phyloP scores from a whole-genome alignment of 495 filamentous ascomycete genomes.

The Xylaria grammica region DNA sequence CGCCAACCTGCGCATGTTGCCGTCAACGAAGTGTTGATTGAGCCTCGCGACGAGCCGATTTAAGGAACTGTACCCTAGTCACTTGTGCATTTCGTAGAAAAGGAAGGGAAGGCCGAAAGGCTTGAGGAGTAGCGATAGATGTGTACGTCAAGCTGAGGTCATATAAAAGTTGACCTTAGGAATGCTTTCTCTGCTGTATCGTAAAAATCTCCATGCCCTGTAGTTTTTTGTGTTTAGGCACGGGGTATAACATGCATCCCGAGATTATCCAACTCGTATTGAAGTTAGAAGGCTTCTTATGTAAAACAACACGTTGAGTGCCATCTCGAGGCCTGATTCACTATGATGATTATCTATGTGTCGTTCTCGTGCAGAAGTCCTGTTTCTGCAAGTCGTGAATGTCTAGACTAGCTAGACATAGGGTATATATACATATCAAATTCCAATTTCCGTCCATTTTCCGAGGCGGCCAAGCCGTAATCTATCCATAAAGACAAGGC shows the following conservation, averaged over 20 bases:
- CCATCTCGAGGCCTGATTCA: too few relatives aligned
- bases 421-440: slow-evolving; percentile 13
- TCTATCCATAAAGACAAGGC: slow-evolving; percentile 23
- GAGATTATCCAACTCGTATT: too few relatives aligned
- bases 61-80: slow-evolving; percentile 29
- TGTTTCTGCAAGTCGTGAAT: slow-evolving; percentile 23
- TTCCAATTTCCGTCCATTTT: slow-evolving; percentile 10
- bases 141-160: neutral
- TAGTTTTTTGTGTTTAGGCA: neutral
- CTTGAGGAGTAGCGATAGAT: neutral
- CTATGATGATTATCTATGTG: too few relatives aligned
- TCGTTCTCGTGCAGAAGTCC: too few relatives aligned
- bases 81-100: neutral
- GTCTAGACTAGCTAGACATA: slow-evolving; percentile 38
- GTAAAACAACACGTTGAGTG: too few relatives aligned
- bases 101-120: neutral
- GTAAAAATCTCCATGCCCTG: neutral
- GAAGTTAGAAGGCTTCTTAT: too few relatives aligned
- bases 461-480: slow-evolving; percentile 21
- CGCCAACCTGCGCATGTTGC: slow-evolving; percentile 68
- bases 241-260: neutral
- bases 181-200: neutral
- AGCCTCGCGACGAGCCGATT: slow-evolving; percentile 73
- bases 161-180: neutral
- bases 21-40: slow-evolving; percentile 74